Evolutionary conservation across 1,284 basidiomycete species (phyloP).

Genomic region (Polyporus tsugae): DNA sequence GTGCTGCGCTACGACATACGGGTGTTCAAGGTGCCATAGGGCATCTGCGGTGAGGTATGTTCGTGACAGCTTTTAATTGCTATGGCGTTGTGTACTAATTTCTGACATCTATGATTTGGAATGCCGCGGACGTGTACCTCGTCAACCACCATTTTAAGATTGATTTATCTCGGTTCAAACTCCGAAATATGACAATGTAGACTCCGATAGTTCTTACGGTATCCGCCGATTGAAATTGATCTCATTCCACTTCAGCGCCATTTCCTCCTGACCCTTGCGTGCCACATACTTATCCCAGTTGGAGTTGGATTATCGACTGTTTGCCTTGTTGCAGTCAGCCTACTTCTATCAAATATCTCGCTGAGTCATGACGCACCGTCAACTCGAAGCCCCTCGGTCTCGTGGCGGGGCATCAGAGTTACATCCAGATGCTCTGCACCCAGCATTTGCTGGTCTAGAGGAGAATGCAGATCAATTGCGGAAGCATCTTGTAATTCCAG

Average conservation of each 20-base stretch:
- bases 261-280: not conserved
- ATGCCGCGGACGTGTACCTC: too few relatives aligned
- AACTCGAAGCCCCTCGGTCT: not conserved
- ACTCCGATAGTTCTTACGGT: not conserved
- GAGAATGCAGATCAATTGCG: constrained; percentile 3
- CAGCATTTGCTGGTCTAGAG: not conserved
- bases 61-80: too few relatives aligned
- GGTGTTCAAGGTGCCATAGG: too few relatives aligned
- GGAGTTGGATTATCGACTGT: not conserved
- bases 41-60: not conserved
- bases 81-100: not conserved
- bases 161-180: not conserved
- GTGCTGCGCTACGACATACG: too few relatives aligned
- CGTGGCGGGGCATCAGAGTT: not conserved
- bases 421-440: not conserved
- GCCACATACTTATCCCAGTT: not conserved
- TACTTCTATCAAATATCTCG: not conserved
- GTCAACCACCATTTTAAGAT: too few relatives aligned
- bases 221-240: not conserved
- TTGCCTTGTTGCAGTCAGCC: not conserved
- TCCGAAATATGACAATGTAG: not conserved
- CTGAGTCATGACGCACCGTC: not conserved
- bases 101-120: not conserved
- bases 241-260: not conserved
- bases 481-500: not conserved